Conservation (phyloP, 148 eudicot genomes). For the Camellia granthamiana region DNA sequence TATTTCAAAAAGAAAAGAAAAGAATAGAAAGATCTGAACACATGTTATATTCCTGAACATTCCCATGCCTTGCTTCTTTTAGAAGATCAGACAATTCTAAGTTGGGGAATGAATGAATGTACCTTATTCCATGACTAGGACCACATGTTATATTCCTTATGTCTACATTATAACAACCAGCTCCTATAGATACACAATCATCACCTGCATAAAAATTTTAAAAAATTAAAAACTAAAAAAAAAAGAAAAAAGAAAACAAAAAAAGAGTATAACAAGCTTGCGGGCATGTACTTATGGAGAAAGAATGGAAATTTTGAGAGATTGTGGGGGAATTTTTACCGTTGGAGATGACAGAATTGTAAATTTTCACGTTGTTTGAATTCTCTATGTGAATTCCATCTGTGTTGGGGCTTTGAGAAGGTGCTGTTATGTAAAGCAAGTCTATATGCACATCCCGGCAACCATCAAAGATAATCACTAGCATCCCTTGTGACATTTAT, state of each 20-base stretch:
- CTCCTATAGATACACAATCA: conserved; percentile 91
- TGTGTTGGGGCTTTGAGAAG: conserved; percentile 74
- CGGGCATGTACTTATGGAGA: neutral
- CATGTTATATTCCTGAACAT: too few species aligned
- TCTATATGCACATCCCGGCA: conserved; percentile 63
- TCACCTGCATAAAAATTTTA: conserved; percentile 45
- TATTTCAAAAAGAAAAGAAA: too few species aligned
- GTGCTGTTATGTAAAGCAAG: conserved; percentile 59
- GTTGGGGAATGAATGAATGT: neutral
- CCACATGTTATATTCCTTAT: conserved; percentile 86
- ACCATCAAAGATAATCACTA: too few species aligned
- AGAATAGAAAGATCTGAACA: too few species aligned
- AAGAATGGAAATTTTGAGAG: neutral
- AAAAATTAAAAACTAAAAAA: too few species aligned
- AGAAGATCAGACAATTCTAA: too few species aligned
- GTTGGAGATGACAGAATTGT: conserved; percentile 67
- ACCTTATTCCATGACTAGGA: conserved; percentile 96
- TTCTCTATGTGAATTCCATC: conserved; percentile 96
- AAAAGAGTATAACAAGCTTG: neutral
- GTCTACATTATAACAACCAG: conserved; percentile 72
- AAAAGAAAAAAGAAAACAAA: neutral
- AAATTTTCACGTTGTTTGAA: conserved; percentile 55
- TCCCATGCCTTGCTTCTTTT: neutral
- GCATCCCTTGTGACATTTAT: too few species aligned
- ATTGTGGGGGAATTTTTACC: conserved; percentile 33